Conservation (phyloP, 2,329 filamentous ascomycete species). For the Aspergillus costaricaensis region DNA sequence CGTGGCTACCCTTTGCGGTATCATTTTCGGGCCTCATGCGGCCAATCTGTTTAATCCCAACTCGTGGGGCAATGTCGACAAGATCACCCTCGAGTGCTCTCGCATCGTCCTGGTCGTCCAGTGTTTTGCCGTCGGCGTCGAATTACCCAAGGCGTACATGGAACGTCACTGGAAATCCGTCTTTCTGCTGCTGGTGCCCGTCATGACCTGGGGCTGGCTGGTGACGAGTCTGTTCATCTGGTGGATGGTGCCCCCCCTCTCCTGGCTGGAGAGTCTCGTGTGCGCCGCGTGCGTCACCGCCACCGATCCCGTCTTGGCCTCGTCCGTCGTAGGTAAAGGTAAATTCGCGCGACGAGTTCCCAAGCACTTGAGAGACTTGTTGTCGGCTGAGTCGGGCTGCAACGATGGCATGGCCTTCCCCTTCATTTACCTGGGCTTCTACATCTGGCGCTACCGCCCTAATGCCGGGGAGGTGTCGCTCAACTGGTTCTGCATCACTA, state of each 20-base stretch:
- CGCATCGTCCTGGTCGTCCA: constrained; percentile 71
- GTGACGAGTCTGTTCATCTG: constrained; percentile 91
- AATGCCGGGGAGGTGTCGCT: constrained; percentile 69
- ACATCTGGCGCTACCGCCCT: constrained; percentile 79
- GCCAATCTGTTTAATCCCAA: constrained; percentile 63
- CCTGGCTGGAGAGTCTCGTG: constrained; percentile 86
- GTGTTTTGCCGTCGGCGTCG: constrained; percentile 72
- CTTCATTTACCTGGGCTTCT: constrained; percentile 90
- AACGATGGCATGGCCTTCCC: constrained; percentile 99
- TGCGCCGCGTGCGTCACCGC: constrained; percentile 93
- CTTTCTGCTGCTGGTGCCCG: constrained; percentile 79
- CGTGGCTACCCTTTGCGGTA: constrained; percentile 72
- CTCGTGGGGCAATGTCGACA: constrained; percentile 66
- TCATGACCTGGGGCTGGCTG: constrained; percentile 90
- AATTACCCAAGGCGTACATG: constrained; percentile 79
- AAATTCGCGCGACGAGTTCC: constrained; percentile 98
- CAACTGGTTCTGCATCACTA: constrained; percentile 85
- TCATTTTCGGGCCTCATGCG: constrained; percentile 70
- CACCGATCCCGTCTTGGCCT: constrained; percentile 94
- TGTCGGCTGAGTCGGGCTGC: constrained; percentile 96
- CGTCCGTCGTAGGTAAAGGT: constrained; percentile 96
- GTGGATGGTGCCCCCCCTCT: constrained; percentile 78
- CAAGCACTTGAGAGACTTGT: constrained; percentile 91
- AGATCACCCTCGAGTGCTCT: constrained; percentile 70
- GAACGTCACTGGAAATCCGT: constrained; percentile 97